Evolutionary conservation across 2,329 filamentous ascomycete genomes (phyloP), one percentile per base, ranked within the genome.

Genomic region (Colletotrichum sp.): DNA sequence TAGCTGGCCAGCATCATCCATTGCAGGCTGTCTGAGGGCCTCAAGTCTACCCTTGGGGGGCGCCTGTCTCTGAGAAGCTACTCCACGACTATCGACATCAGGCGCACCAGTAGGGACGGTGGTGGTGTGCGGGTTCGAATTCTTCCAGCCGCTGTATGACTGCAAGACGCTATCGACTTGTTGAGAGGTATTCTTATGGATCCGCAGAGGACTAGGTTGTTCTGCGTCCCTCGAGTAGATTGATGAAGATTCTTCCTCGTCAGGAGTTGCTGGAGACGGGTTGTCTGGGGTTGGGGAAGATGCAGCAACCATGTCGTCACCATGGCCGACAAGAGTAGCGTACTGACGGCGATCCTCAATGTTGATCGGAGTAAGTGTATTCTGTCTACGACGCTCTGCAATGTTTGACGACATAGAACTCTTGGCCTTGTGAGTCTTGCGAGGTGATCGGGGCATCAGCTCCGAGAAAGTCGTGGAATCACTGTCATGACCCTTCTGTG

Each of bases 1-100:
- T 0, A 80, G 77, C 28, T 81, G 80, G 24, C 79, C 82, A 16
- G 79, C 71, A 44, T 66, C 71, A 44, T 66, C 65, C 28, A 69
- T 59, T 10, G 55, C 69, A 30, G 60, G 74, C 68, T 75, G 79
- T 62, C n/a, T 70, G 70, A 75, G 71, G n/a, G 69, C 73, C 9
- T 72, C 71, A n/a, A 71, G 30, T 63, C 52, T 70, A 12, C 69
- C 65, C 52, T 59, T 70, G 21, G 44, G 10, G 15, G 64, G 49
- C 16, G 30, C 28, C 16, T 60, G 57, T 16, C 36, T 59, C 26
- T 55, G 63, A 15, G 16, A 16, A 39, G 57, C 71, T 32, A 30
- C 39, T 9, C 32, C 68, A 16, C 52, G 64, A 16, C 13, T n/a
- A 15, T 34, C 26, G 28, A 49, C 57, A 5, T 52, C 71, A 57